Evolutionary conservation across 192 early-diverging fungal genomes (phyloP), one percentile per base, ranked within the genome.

Genomic region (Backusella sp.): DNA sequence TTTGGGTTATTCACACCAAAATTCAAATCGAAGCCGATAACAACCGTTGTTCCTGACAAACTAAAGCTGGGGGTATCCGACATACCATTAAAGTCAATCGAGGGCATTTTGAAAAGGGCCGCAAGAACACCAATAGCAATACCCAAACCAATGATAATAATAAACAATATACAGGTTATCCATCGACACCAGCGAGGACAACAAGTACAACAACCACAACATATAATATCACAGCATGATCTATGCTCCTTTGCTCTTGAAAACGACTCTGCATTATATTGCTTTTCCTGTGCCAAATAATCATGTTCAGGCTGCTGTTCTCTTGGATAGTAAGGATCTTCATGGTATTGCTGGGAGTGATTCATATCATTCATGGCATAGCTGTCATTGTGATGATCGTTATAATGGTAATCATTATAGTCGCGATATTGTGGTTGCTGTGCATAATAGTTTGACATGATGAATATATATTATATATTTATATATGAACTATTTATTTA

Each of bases 1-100:
- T 87, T 87, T 49, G 86, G 86, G 66, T 87, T 87, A 36, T 73
- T 70, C 59, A 87, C 82, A 14, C 70, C 35, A 36, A 87, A 82
- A 49, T 75, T 70, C 21, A 69, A 69, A 12, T 41, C 26, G 28
- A 71, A 71, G 0, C 8, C 15, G 12, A 49, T 49, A 6, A 69
- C 68, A 35, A 37, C 37, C 3, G 44, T 73, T 30, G 73, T 76
- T 15, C 81, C 81, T 39, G 66, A 70, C 21, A 76, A 17, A 39
- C 59, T 41, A 39, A 82, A 67, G 1, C 62, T 17, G 1, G 77
- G 80, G 1, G n/a, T 12, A n/a, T 56, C n/a, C 30, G 71, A n/a
- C 14, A 78, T 73, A 0, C 81, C 81, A 15, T 72, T 49, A 52
- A 82, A 82, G 21, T 76, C 66, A 14, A 81, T 66, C 14, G 41